phyloP scores from a whole-genome alignment of 2,329 filamentous ascomycete genomes.

The Colletotrichum neosansevieriae region DNA sequence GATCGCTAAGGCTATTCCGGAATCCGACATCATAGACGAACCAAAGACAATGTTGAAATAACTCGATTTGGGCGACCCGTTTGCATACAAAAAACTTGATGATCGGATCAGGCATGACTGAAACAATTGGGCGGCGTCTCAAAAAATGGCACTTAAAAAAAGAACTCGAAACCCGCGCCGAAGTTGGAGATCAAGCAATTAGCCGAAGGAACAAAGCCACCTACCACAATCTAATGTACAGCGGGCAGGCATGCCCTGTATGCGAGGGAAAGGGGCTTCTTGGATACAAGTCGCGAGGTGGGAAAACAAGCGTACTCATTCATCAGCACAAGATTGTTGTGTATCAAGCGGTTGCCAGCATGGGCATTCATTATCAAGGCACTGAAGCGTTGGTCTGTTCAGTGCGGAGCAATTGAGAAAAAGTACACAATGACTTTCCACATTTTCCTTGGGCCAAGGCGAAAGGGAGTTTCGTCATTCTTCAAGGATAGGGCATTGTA shows the following conservation, averaged over 20 bases:
- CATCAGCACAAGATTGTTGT: conserved; percentile 6
- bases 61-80: not conserved
- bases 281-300: conserved; percentile 10
- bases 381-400: conserved; percentile 11
- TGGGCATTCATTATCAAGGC: conserved; percentile 9
- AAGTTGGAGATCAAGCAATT: conserved; percentile 12
- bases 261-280: not conserved
- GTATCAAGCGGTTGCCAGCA: conserved; percentile 8
- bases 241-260: not conserved
- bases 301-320: not conserved
- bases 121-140: no score
- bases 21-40: not conserved
- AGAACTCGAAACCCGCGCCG: not conserved
- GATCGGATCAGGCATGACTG: conserved; percentile 1
- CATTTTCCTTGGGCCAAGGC: not conserved
- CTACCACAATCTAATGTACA: conserved; percentile 10
- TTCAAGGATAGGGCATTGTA: conserved; percentile 14
- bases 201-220: not conserved
- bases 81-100: not conserved
- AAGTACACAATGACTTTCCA: conserved; percentile 11
- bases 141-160: not conserved
- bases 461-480: not conserved
- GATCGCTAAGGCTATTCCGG: not conserved
- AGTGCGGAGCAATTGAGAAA: conserved; percentile 18
- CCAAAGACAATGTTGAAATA: not conserved